Conservation (phyloP, 1,139 yeast genomes). For the Hyphopichia khmerensis region DNA sequence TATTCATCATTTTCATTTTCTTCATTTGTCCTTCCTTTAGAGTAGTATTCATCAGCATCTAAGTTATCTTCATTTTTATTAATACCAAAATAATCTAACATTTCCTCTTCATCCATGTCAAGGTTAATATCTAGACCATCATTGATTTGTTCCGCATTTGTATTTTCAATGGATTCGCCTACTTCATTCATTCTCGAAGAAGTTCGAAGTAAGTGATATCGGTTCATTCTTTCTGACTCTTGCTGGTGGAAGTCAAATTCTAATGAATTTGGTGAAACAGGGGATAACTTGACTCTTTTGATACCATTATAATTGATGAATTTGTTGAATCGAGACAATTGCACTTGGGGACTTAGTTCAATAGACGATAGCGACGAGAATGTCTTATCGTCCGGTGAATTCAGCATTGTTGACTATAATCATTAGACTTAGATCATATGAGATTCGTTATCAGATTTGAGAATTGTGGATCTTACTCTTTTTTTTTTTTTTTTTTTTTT, state of each 20-base stretch:
- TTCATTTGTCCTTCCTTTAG: slow-evolving; percentile 16
- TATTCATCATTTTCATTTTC: not conserved
- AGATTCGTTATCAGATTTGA: slow-evolving; percentile 1
- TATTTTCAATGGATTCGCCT: not conserved
- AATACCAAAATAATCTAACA: slow-evolving; percentile 10
- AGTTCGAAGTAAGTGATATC: not conserved
- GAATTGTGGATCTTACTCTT: slow-evolving; percentile 4
- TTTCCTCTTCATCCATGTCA: slow-evolving; percentile 5
- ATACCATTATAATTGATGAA: slow-evolving; percentile 15
- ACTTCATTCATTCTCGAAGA: not conserved
- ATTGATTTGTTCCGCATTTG: not conserved
- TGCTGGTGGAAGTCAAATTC: slow-evolving; percentile 4
- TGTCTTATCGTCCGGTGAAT: slow-evolving; percentile 7
- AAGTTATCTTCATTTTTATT: slow-evolving; percentile 12
- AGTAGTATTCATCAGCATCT: slow-evolving; percentile 28
- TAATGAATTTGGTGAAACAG: slow-evolving; percentile 2
- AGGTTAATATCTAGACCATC: not conserved
- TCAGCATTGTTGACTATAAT: too few relatives aligned
- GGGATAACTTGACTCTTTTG: slow-evolving; percentile 6
- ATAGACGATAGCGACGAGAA: slow-evolving; percentile 9
- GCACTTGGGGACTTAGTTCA: slow-evolving; percentile 2
- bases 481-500: too few relatives aligned
- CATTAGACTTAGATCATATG: too few relatives aligned
- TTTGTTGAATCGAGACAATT: slow-evolving; percentile 6
- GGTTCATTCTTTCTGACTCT: slow-evolving; percentile 7